Conservation (phyloP, 1,284 basidiomycete species). For the Inonotus obliquus region DNA sequence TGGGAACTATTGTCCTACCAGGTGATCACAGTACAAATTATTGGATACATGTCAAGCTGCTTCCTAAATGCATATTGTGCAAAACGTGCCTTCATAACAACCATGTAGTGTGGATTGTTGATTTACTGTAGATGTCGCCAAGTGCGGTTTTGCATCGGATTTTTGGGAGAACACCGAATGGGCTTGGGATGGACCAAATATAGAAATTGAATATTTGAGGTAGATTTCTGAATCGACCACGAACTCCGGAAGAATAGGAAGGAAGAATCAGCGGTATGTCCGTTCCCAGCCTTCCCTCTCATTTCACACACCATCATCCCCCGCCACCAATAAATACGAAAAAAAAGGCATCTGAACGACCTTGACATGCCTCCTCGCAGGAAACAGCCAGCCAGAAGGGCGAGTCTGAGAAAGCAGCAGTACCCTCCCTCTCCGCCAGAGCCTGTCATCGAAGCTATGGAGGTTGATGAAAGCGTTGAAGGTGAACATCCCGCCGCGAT, state of each 20-base stretch:
- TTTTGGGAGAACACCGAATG: not conserved
- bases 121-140: too few species aligned
- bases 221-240: not conserved
- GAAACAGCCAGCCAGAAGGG: not conserved
- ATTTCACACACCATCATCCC: not conserved
- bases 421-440: not conserved
- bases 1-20: not conserved
- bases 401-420: not conserved
- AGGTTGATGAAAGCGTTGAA: conserved; percentile 13
- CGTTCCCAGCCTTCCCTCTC: not conserved
- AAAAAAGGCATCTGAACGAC: too few species aligned
- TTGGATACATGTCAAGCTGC: not conserved
- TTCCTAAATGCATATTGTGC: too few species aligned
- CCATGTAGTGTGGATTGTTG: too few species aligned
- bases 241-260: conserved; percentile 2
- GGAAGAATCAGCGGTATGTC: not conserved
- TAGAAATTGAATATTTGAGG: not conserved
- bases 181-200: not conserved
- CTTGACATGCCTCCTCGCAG: not conserved
- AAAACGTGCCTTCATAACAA: too few species aligned
- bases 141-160: too few species aligned
- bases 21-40: not conserved
- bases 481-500: not conserved
- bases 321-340: not conserved
- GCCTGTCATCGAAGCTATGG: conserved; percentile 10